phyloP scores from a whole-genome alignment of 2,329 filamentous ascomycete genomes.

The Monosporascus cannonballus region DNA sequence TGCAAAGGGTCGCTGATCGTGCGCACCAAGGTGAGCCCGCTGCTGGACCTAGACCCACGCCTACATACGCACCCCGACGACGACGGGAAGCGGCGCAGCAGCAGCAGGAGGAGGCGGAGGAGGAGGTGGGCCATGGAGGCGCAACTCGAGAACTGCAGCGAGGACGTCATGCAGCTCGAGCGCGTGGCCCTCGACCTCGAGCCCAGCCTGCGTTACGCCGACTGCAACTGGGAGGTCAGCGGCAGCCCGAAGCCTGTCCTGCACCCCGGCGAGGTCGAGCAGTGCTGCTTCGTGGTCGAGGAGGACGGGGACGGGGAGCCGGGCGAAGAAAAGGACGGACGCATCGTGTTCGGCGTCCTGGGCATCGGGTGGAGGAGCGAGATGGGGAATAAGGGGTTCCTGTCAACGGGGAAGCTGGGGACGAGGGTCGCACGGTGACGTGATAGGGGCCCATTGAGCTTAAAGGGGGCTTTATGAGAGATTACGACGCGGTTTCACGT shows the following conservation, averaged over 20 bases:
- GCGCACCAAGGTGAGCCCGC: conserved; percentile 74
- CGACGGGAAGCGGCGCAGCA: conserved; percentile 7
- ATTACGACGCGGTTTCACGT: no score
- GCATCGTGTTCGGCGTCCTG: conserved; percentile 70
- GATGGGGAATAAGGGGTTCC: conserved; percentile 82
- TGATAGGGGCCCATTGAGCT: neutral
- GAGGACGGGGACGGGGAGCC: conserved; percentile 30
- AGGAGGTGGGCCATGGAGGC: conserved; percentile 74
- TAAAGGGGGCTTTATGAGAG: no score
- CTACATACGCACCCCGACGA: neutral
- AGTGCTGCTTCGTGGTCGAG: conserved; percentile 58
- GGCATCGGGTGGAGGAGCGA: conserved; percentile 82
- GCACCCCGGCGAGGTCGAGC: conserved; percentile 58
- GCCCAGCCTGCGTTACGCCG: conserved; percentile 42
- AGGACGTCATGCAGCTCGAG: conserved; percentile 75
- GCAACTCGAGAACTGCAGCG: conserved; percentile 90
- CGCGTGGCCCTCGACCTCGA: conserved; percentile 50
- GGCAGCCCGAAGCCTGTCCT: conserved; percentile 45
- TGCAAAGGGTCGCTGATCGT: conserved; percentile 88
- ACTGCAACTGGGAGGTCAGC: conserved; percentile 51
- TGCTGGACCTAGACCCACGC: conserved; percentile 33
- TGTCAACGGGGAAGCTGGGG: conserved; percentile 79
- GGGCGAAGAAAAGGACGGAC: conserved; percentile 51
- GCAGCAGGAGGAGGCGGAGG: conserved; percentile 14
- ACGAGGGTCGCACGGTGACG: conserved; percentile 32